These are phyloP conservation scores for Fusarium palustre DNA, from an alignment of 2,329 filamentous ascomycete genomes.

Conservation along the genomic window DNA sequence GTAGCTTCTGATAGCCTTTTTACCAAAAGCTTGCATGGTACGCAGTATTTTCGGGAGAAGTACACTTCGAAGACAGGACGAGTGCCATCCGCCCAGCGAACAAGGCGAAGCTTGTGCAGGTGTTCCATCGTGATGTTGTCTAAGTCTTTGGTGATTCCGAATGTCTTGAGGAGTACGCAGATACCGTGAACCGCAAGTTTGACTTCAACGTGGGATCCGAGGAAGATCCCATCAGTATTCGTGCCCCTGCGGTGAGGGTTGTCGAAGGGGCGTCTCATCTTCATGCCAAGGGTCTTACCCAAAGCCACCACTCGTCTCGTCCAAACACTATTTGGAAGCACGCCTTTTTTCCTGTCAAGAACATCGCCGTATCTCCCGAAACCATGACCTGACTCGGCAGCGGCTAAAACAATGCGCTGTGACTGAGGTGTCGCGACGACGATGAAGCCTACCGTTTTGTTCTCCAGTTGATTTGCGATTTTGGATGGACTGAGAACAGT, in stretches of 20 bases:
- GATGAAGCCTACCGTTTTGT: constrained; percentile 52
- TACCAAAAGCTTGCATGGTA: constrained; percentile 46
- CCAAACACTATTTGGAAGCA: constrained; percentile 52
- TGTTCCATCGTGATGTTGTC: constrained; percentile 37
- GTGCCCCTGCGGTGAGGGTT: neutral
- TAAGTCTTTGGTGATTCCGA: constrained; percentile 42
- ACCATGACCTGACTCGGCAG: constrained; percentile 53
- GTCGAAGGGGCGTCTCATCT: constrained; percentile 49
- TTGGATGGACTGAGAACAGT: neutral
- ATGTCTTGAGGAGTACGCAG: constrained; percentile 45
- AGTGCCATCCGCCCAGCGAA: constrained; percentile 45
- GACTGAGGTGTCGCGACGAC: constrained; percentile 33
- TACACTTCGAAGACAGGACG: constrained; percentile 51
- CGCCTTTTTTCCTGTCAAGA: constrained; percentile 38
- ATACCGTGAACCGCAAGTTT: constrained; percentile 54
- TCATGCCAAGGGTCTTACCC: constrained; percentile 47
- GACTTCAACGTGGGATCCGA: constrained; percentile 55
- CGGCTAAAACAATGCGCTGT: constrained; percentile 47
- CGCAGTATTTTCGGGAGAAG: constrained; percentile 53
- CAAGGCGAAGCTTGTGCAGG: constrained; percentile 40
- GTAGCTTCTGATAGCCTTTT: constrained; percentile 44
- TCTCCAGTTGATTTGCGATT: constrained; percentile 33
- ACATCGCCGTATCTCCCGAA: constrained; percentile 47
- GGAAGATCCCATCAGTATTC: constrained; percentile 45
- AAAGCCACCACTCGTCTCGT: constrained; percentile 47